These are phyloP conservation scores for Sarcodon sp. DNA, from an alignment of 768 basidiomycete species.

Conservation along the genomic window DNA sequence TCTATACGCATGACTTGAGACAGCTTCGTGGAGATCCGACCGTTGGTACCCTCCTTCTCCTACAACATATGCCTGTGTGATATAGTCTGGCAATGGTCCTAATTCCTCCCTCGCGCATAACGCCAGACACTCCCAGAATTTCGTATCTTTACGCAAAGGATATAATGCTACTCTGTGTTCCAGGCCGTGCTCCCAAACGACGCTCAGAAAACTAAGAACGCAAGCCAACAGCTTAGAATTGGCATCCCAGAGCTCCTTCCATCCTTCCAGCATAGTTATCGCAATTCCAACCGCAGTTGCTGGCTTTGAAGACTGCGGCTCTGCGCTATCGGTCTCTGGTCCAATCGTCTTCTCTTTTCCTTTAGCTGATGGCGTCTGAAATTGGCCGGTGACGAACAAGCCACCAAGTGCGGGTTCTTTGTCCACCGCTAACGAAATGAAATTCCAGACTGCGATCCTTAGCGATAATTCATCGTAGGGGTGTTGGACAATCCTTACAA, in stretches of 20 bases:
- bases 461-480: conserved; percentile 68
- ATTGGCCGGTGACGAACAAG: conserved; percentile 66
- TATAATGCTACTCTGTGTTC: conserved; percentile 57
- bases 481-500: conserved; percentile 65
- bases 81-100: conserved; percentile 62
- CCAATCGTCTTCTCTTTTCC: conserved; percentile 16
- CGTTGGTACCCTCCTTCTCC: conserved; percentile 33
- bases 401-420: conserved; percentile 79
- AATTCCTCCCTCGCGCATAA: conserved; percentile 55
- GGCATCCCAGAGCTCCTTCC: conserved; percentile 66
- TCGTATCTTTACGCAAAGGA: conserved; percentile 36
- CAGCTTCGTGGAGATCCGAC: conserved; percentile 45
- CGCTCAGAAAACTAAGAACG: conserved; percentile 62
- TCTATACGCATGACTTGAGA: conserved; percentile 55
- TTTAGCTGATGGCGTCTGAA: conserved; percentile 34
- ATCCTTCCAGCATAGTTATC: conserved; percentile 47
- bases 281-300: conserved; percentile 59
- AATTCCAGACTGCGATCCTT: conserved; percentile 71
- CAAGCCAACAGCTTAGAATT: conserved; percentile 69
- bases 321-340: conserved; percentile 15
- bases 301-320: conserved; percentile 16
- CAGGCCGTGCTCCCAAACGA: conserved; percentile 69
- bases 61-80: conserved; percentile 31
- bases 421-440: conserved; percentile 70
- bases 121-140: conserved; percentile 62